Percentiles rank a stretch among this genome's conserved stretches.
phyloP scores from a whole-genome alignment of 345 rosid species.

The Eucalyptus albens region DNA sequence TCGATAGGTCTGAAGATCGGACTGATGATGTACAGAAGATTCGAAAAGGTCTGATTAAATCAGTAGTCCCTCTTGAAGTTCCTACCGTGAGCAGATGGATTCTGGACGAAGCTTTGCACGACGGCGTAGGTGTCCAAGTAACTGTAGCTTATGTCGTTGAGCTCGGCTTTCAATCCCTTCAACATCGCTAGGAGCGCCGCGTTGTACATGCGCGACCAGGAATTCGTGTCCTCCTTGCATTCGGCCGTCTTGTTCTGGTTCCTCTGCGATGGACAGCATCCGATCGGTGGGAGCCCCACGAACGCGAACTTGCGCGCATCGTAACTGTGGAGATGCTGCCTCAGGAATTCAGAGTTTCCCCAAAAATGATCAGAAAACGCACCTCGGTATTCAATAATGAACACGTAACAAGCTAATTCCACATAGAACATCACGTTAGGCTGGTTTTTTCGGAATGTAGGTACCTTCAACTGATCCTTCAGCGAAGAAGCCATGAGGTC shows the following conservation, averaged over 20 bases:
- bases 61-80: neutral
- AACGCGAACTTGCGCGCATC: slow-evolving; percentile 48
- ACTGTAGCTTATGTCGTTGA: slow-evolving; percentile 28
- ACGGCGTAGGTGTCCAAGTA: slow-evolving; percentile 37
- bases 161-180: slow-evolving; percentile 19
- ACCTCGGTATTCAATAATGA: neutral
- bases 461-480: neutral
- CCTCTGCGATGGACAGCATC: slow-evolving; percentile 50
- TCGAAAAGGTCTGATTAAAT: neutral
- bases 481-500: neutral
- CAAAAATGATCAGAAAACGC: neutral
- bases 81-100: slow-evolving; percentile 3
- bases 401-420: neutral
- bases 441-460: neutral
- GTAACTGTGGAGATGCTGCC: slow-evolving; percentile 24
- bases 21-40: neutral
- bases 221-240: slow-evolving; percentile 33
- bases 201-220: slow-evolving; percentile 32
- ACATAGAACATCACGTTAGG: neutral
- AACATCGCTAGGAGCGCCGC: slow-evolving; percentile 20
- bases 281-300: slow-evolving; percentile 32
- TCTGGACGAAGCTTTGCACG: slow-evolving; percentile 21
- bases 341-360: neutral
- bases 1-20: neutral
- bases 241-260: slow-evolving; percentile 12